phyloP scores from a whole-genome alignment of 2,329 filamentous ascomycete species.

The Calonectria hawksworthii region DNA sequence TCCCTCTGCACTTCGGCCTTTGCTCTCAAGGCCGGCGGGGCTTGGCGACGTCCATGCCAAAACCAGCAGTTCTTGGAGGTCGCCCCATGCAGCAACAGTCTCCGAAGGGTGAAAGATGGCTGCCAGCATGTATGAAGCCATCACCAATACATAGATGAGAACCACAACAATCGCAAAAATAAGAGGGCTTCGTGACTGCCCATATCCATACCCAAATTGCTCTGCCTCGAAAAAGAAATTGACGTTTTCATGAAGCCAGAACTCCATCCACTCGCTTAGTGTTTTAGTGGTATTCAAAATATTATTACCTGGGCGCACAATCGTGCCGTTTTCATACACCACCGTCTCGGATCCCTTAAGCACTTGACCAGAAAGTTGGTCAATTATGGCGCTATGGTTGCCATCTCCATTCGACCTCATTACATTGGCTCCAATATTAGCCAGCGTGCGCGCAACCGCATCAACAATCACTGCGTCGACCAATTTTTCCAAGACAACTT shows the following conservation, averaged over 20 bases:
- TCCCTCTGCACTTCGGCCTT: background rate
- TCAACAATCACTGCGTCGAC: background rate
- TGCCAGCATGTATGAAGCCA: background rate
- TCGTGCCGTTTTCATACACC: background rate
- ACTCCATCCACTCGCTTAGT: background rate
- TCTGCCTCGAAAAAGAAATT: background rate
- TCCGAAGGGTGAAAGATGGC: background rate
- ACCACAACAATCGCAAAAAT: background rate
- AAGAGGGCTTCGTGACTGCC: background rate
- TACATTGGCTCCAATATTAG: background rate
- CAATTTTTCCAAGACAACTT: slow-evolving; percentile 7
- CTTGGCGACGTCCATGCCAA: background rate
- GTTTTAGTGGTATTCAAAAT: background rate
- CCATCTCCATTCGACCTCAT: background rate
- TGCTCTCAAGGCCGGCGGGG: background rate
- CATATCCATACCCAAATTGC: slow-evolving; percentile 8
- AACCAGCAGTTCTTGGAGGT: background rate
- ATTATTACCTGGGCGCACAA: background rate
- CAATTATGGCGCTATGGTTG: background rate
- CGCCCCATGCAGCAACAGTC: background rate
- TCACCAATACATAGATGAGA: background rate
- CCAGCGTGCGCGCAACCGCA: background rate
- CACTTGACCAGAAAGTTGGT: background rate
- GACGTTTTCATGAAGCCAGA: background rate
- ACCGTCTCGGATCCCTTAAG: background rate